Conservation (phyloP, 2,329 filamentous ascomycete genomes). For the Fusarium paranaense region DNA sequence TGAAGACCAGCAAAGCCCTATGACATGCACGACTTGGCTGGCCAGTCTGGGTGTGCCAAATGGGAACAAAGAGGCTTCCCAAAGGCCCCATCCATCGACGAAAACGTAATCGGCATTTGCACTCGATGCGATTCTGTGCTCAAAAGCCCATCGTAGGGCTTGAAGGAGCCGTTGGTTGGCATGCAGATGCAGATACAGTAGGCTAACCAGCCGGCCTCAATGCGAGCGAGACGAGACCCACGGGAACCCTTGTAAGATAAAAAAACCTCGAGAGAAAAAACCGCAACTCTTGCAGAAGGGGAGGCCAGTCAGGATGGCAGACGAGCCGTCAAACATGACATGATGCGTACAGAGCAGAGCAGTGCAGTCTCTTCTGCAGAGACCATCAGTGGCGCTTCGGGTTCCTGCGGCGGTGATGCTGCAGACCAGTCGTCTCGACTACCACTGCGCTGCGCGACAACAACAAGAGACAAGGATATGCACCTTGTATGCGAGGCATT, state of each 20-base stretch:
- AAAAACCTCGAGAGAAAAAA: constrained; percentile 3
- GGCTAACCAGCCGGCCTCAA: neutral
- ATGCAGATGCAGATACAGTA: neutral
- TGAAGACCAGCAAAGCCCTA: constrained; percentile 2
- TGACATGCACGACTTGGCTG: neutral
- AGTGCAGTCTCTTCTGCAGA: neutral
- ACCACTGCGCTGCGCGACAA: constrained; percentile 13
- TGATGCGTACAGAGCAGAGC: neutral
- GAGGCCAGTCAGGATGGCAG: constrained; percentile 14
- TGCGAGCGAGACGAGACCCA: constrained; percentile 3
- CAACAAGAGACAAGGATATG: constrained; percentile 22
- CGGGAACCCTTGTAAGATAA: neutral
- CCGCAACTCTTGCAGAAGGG: neutral
- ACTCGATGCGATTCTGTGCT: neutral
- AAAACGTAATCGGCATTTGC: neutral
- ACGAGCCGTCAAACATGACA: constrained; percentile 17
- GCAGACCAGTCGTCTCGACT: constrained; percentile 7
- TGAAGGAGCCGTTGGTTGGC: neutral
- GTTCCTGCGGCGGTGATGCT: constrained; percentile 35
- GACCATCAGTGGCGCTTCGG: constrained; percentile 25
- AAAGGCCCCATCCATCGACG: neutral
- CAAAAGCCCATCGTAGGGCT: neutral
- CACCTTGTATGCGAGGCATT: constrained; percentile 20
- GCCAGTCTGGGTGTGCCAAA: neutral
- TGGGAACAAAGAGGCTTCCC: neutral